These are phyloP conservation scores for Dovyalis caffra DNA, from an alignment of 345 rosid species.

Conservation along the genomic window DNA sequence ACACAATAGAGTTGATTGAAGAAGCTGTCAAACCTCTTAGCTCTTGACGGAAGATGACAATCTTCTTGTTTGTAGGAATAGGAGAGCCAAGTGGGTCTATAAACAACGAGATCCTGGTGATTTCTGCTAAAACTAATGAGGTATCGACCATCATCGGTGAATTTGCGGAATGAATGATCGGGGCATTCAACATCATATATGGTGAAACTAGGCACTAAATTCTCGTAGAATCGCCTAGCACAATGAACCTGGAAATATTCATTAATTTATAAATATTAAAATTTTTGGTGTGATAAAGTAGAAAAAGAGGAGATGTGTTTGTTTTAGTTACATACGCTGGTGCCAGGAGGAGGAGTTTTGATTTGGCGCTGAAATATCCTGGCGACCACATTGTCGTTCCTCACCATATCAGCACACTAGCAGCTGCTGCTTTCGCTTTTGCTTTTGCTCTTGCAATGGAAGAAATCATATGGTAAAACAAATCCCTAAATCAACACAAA, in stretches of 20 bases:
- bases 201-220: constrained; percentile 81
- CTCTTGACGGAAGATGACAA: constrained; percentile 63
- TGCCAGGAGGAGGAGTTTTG: constrained; percentile 65
- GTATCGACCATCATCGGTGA: constrained; percentile 93
- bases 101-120: constrained; percentile 80
- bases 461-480: too few species aligned
- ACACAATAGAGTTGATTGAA: constrained; percentile 69
- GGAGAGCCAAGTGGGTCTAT: constrained; percentile 82
- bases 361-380: constrained; percentile 90
- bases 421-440: neutral
- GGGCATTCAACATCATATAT: constrained; percentile 86
- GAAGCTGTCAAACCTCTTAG: constrained; percentile 80
- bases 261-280: neutral
- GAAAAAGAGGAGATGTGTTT: neutral
- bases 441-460: too few species aligned
- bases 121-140: constrained; percentile 87
- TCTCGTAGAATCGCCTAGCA: constrained; percentile 84
- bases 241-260: constrained; percentile 63
- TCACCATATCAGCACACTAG: constrained; percentile 42
- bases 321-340: constrained; percentile 40
- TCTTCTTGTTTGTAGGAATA: constrained; percentile 61
- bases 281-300: neutral
- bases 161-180: constrained; percentile 84
- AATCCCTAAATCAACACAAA: too few species aligned
- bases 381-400: constrained; percentile 63